These are phyloP conservation scores for Phellopilus nigrolimitatus DNA, from an alignment of 1,284 basidiomycete species.

Conservation along the genomic window DNA sequence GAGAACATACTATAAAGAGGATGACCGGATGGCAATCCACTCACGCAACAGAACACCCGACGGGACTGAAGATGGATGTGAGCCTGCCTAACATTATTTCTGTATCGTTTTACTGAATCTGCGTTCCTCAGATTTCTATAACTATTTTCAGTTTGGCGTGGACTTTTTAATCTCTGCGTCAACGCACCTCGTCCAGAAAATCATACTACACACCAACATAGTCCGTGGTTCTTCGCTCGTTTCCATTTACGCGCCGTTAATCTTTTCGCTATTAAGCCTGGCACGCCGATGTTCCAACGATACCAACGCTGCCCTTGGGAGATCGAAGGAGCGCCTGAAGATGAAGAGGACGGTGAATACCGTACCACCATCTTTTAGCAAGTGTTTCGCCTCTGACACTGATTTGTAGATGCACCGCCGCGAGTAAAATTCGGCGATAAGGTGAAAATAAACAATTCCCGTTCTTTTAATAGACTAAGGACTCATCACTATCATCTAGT, in stretches of 20 bases:
- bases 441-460: conserved; percentile 33
- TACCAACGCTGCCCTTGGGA: conserved; percentile 90
- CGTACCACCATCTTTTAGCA: neutral
- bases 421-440: conserved; percentile 63
- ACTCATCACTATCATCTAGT: conserved; percentile 46
- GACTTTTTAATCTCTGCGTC: conserved; percentile 77
- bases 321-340: conserved; percentile 67
- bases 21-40: conserved; percentile 81
- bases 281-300: conserved; percentile 80
- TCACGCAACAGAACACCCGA: conserved; percentile 41
- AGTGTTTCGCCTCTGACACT: conserved; percentile 15
- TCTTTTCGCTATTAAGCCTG: conserved; percentile 49
- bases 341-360: conserved; percentile 73
- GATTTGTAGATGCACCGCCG: conserved; percentile 54
- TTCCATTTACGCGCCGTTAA: neutral
- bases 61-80: conserved; percentile 32
- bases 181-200: conserved; percentile 74
- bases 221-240: conserved; percentile 41
- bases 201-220: conserved; percentile 81
- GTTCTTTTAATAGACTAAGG: too few relatives aligned
- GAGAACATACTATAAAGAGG: conserved; percentile 81
- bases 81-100: neutral
- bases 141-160: conserved; percentile 85
- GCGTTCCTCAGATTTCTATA: conserved; percentile 70
- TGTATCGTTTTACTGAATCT: conserved; percentile 34